Base-by-base conservation (phyloP, 331 rosid species). In the Phaseolus coccineus region DNA sequence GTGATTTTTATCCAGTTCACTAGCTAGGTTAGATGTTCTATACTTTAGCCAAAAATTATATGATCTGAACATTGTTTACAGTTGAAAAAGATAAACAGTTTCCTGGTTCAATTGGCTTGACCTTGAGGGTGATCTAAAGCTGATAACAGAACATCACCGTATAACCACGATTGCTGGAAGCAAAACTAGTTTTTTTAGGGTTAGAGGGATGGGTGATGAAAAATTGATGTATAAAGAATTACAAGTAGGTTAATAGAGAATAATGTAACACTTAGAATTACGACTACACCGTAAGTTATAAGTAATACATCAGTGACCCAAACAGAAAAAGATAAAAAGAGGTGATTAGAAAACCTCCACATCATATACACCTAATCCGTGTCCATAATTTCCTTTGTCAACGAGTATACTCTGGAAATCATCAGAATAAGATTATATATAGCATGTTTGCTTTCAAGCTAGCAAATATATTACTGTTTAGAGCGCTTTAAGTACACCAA, bases 401-500 rank as follows among this genome's bases (percentile, higher is more conserved):
- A 66, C 57, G 42, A 73, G 42, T 19, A 77, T 39, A 16, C 80
- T 64, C 13, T 8, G 58, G 37, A 71, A 72, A 28, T 59, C 19
- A 59, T 59, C 12, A 42, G 51, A 69, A 25, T 30, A 42, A 46
- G 62, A 46, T 22, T 40, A 55, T 69, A 67, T 40, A 55, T 69
- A 67, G 37, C 66, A 48, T 65, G 48, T 84, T 83, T 31, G 83
- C 76, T 66, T 39, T 24, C 81, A 58, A 82, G 39, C 57, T 73
- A 53, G 70, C 58, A 56, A 27, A 83, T 35, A 15, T 55, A 37
- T 85, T 81, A 84, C 80, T 83, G 47, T 42, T 82, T 88, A n/a
- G 93, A 66, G 75, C 97, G 99, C 91, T 87, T 93, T 48, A 93
- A 69, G 87, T 87, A 95, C 71, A 89, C 77, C 87, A 93, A 39